phyloP scores from a whole-genome alignment of 2,329 filamentous ascomycete species.

The Penicillium expansum region DNA sequence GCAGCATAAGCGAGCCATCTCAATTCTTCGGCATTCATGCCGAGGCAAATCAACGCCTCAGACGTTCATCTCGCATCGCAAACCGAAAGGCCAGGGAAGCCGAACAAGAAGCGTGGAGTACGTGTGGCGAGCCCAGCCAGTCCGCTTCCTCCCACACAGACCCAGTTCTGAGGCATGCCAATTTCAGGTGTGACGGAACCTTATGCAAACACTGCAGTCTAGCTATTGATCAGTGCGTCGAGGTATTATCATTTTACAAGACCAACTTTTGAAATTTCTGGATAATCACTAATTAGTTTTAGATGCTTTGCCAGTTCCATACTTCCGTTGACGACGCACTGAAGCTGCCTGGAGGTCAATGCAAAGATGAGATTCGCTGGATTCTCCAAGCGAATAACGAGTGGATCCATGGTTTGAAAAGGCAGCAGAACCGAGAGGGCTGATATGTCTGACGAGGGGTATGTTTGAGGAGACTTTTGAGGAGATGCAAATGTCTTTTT shows the following conservation, averaged over 20 bases:
- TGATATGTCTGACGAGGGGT: background rate
- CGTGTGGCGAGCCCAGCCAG: background rate
- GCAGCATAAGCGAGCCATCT: background rate
- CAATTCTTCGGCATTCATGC: background rate
- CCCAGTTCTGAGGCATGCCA: background rate
- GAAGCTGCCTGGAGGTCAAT: background rate
- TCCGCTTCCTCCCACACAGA: background rate
- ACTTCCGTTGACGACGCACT: too few species aligned
- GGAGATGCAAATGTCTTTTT: background rate
- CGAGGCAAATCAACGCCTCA: background rate
- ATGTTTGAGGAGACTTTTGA: background rate
- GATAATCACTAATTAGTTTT: background rate
- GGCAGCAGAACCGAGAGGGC: background rate
- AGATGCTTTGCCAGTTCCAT: background rate
- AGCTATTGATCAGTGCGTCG: background rate
- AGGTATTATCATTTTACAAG: background rate
- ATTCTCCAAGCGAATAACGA: background rate
- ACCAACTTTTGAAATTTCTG: background rate
- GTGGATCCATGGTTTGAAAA: background rate
- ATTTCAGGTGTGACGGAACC: background rate
- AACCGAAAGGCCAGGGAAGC: background rate
- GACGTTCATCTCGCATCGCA: background rate
- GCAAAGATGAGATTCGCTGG: background rate
- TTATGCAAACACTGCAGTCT: background rate
- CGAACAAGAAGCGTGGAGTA: background rate